These are phyloP conservation scores for Penicillium frequentans DNA, from an alignment of 2,329 filamentous ascomycete genomes.

Conservation along the genomic window DNA sequence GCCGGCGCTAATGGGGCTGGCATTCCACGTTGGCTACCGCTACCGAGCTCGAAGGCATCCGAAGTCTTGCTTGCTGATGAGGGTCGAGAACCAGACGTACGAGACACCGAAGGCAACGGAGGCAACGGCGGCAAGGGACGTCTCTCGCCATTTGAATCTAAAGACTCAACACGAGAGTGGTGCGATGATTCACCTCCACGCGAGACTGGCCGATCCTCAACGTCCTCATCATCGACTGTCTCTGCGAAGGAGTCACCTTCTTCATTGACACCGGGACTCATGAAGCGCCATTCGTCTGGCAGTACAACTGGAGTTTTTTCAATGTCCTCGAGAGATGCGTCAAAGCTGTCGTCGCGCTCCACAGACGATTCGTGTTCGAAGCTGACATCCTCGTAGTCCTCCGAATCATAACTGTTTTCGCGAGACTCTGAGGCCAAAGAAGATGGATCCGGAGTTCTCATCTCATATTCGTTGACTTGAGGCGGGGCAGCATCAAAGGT, in stretches of 20 bases:
- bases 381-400: conserved; percentile 68
- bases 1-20: conserved; percentile 71
- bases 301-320: conserved; percentile 98
- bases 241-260: conserved; percentile 68
- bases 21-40: conserved; percentile 65
- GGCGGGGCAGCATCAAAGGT: conserved; percentile 94
- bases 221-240: conserved; percentile 65
- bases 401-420: conserved; percentile 87
- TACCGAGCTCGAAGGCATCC: conserved; percentile 70
- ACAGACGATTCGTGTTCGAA: conserved; percentile 58
- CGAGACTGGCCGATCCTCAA: conserved; percentile 54
- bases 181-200: conserved; percentile 26
- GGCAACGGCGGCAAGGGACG: conserved; percentile 86
- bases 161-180: conserved; percentile 68
- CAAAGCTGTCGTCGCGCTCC: conserved; percentile 83
- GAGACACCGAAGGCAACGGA: conserved; percentile 65
- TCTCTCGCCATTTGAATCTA: conserved; percentile 75
- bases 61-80: conserved; percentile 65
- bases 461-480: conserved; percentile 95
- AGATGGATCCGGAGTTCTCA: conserved; percentile 95
- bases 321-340: conserved; percentile 90
- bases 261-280: conserved; percentile 64
- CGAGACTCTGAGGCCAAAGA: conserved; percentile 86
- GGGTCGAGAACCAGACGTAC: conserved; percentile 45
- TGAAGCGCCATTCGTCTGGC: conserved; percentile 89